phyloP scores from a whole-genome alignment of 129 eudicot species.

The Dittrichia graveolens region DNA sequence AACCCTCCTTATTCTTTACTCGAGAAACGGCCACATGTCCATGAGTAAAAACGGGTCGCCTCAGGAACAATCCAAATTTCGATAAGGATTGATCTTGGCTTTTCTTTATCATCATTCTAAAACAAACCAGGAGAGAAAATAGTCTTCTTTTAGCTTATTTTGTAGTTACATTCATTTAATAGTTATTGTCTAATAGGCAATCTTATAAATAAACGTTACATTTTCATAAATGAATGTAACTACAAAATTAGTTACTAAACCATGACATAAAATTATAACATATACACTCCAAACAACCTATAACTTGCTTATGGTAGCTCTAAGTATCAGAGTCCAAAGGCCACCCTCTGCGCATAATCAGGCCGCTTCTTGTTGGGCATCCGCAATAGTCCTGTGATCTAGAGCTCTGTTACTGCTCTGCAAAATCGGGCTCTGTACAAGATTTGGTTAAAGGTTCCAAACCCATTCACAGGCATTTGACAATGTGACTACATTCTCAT shows the following conservation, averaged over 20 bases:
- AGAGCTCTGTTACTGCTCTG: slow-evolving; percentile 88
- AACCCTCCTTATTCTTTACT: too few species aligned
- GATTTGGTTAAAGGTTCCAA: slow-evolving; percentile 45
- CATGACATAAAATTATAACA: neutral
- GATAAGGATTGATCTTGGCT: too few species aligned
- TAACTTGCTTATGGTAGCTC: slow-evolving; percentile 8
- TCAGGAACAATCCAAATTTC: too few species aligned
- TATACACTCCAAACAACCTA: neutral
- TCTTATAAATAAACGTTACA: neutral
- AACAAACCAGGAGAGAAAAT: too few species aligned
- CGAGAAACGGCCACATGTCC: too few species aligned
- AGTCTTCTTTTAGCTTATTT: too few species aligned
- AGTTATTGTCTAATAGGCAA: too few species aligned
- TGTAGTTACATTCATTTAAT: too few species aligned
- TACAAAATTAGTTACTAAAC: neutral
- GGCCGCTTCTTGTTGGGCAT: slow-evolving; percentile 98
- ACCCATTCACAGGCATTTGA: neutral
- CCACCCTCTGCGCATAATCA: slow-evolving; percentile 90
- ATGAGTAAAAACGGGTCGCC: too few species aligned
- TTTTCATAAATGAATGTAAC: neutral
- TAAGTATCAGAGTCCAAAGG: slow-evolving; percentile 60
- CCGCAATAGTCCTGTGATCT: slow-evolving; percentile 77
- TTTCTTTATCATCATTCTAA: too few species aligned
- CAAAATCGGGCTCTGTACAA: slow-evolving; percentile 80
- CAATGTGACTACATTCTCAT: too few species aligned